Base-by-base conservation (phyloP, 805 yeast species). In the Candida sphagnicola region DNA sequence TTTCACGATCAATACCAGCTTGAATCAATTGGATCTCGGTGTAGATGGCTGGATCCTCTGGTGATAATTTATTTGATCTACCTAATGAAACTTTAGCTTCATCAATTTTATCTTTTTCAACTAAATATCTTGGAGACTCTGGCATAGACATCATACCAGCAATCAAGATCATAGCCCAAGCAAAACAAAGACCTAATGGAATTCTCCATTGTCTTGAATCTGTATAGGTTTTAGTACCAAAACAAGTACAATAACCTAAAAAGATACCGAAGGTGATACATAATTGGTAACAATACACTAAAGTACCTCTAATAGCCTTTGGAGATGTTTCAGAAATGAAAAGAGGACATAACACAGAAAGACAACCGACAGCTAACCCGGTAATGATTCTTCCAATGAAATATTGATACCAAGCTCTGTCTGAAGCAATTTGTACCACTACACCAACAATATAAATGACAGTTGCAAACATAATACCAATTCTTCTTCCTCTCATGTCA, bases 351-450 rank as follows among this genome's bases (percentile, higher is more conserved):
- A 80, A 67, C 49, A 82, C 84, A 0, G 89, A 75, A 4, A 85
- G 82, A 18, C 75, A 74, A 12, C 93, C 93, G 17, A 85, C 80
- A 6, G 84, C 88, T 18, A 81, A 50, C n/a, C 90, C 90, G 12
- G 84, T 74, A 23, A 80, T 56, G 21, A 76, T 68, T 41, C 91
- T 67, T 1, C 87, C 87, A 48, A 80, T 65, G 46, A 78, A 70
- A 50, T 75, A 71, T 57, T 82, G 89, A 52, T 71, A 74, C 87
- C 87, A 82, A 21, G 64, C 59, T 30, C 56, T 41, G 13, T 65
- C 47, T 14, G 87, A 71, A 16, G 82, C 59, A 40, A 78, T 78
- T 61, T 80, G 86, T 43, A 82, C 67, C 31, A 78, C 52, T 35
- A 78, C 71, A 50, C 88, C 89, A 34, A 78, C 65, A 39, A 77